A percentile compares a stretch with the other conserved stretches of the same genome.
These are phyloP conservation scores for Colletotrichum siamense DNA, from an alignment of 2,329 filamentous ascomycete species.

Conservation along the genomic window DNA sequence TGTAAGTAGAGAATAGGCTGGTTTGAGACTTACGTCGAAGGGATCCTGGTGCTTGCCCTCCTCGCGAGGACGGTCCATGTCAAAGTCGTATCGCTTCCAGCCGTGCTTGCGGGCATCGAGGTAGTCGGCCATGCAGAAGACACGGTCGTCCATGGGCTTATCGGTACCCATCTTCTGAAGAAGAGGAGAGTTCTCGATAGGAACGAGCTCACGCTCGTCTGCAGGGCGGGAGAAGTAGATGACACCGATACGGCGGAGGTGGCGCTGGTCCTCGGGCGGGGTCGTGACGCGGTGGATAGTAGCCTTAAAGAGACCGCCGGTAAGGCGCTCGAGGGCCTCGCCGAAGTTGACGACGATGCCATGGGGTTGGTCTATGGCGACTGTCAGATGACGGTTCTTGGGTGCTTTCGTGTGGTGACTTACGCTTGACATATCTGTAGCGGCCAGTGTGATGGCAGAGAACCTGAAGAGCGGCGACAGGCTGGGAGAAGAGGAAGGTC, in stretches of 20 bases:
- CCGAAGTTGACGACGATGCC: conserved; percentile 44
- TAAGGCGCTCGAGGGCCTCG: conserved; percentile 33
- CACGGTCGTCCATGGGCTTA: conserved; percentile 31
- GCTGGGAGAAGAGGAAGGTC: conserved; percentile 44
- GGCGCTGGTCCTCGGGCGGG: conserved; percentile 39
- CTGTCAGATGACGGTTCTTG: not conserved
- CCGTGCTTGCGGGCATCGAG: conserved; percentile 34
- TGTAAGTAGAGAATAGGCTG: accelerated
- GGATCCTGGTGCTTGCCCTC: conserved; percentile 9
- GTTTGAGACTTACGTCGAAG: not conserved
- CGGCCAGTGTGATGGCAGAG: conserved; percentile 34
- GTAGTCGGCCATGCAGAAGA: conserved; percentile 33
- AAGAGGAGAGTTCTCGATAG: conserved; percentile 37
- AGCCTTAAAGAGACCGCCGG: conserved; percentile 35
- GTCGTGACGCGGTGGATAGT: conserved; percentile 34
- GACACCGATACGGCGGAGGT: conserved; percentile 39
- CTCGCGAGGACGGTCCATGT: conserved; percentile 26
- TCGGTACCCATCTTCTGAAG: conserved; percentile 32
- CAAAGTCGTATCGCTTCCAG: conserved; percentile 33
- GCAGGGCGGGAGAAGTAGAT: conserved; percentile 45
- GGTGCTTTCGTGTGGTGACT: not conserved
- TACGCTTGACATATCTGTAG: conserved; percentile 40
- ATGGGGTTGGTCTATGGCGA: conserved; percentile 30
- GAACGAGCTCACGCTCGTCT: conserved; percentile 39
- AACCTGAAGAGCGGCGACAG: conserved; percentile 43